Evolutionary conservation across 805 yeast genomes (phyloP).

Genomic region (Nakazawaea holstii): DNA sequence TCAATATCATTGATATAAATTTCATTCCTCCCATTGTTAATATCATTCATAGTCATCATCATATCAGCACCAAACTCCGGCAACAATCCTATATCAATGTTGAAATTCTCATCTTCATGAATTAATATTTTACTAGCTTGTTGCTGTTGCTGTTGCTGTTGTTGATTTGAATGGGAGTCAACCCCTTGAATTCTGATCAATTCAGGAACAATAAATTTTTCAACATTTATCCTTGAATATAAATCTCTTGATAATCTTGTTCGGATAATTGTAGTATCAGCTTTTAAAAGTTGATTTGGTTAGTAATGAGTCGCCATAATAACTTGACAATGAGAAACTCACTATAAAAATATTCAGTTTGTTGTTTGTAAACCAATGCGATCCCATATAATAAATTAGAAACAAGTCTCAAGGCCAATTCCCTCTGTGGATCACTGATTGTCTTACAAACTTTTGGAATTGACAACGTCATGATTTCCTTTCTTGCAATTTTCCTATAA

Average conservation of each 20-base stretch:
- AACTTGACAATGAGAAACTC: constrained; percentile 11
- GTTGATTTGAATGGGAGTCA: background rate
- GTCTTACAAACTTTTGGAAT: constrained; percentile 37
- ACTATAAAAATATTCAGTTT: constrained; percentile 39
- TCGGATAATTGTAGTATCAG: constrained; percentile 6
- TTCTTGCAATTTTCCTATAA: constrained; percentile 21
- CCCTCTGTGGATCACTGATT: constrained; percentile 17
- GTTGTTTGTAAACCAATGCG: constrained; percentile 41
- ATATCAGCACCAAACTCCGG: constrained; percentile 13
- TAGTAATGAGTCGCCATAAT: no score
- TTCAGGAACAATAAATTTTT: constrained; percentile 9
- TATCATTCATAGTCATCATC: background rate
- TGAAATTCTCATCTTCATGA: constrained; percentile 34
- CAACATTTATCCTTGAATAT: background rate
- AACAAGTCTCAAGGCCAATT: constrained; percentile 26
- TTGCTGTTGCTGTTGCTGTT: background rate
- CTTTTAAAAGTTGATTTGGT: no score
- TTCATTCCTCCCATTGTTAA: background rate
- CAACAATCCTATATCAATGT: constrained; percentile 25
- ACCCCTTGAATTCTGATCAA: constrained; percentile 12
- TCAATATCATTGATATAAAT: constrained; percentile 11
- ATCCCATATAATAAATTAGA: constrained; percentile 45
- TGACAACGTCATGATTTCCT: constrained; percentile 28
- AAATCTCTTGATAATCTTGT: constrained; percentile 9
- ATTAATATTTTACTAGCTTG: constrained; percentile 13